phyloP scores from a whole-genome alignment of 225 moss, liverwort and hornwort species.

The Pseudoscleropodium purum region DNA sequence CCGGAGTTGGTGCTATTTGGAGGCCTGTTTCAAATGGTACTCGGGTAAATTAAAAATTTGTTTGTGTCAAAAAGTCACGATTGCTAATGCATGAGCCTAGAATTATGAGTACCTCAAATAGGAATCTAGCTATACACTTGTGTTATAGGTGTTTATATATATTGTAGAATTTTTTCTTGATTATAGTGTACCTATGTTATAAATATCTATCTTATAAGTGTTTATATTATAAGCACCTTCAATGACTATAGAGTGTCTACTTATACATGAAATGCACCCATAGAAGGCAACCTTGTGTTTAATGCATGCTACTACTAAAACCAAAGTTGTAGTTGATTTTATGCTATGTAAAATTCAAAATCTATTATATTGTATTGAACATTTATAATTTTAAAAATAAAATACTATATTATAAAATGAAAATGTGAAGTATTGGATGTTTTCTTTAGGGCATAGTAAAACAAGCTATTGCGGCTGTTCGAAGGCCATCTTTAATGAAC shows the following conservation, averaged over 20 bases:
- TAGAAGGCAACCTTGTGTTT: not conserved
- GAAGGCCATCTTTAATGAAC: slow-evolving; percentile 48
- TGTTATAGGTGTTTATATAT: too few species aligned
- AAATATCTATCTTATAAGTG: too few species aligned
- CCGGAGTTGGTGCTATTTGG: slow-evolving; percentile 64
- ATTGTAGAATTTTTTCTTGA: too few species aligned
- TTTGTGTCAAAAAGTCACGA: not conserved
- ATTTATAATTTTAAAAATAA: not conserved
- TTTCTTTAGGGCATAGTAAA: slow-evolving; percentile 47
- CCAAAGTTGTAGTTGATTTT: not conserved
- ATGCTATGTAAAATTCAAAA: not conserved
- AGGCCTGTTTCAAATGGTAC: slow-evolving; percentile 68
- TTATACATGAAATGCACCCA: too few species aligned
- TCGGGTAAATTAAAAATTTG: slow-evolving; percentile 11
- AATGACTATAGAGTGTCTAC: too few species aligned
- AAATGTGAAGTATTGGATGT: not conserved
- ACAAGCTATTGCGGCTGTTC: slow-evolving; percentile 63
- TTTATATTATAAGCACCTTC: too few species aligned
- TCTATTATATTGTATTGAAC: too few species aligned
- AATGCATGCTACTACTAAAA: not conserved
- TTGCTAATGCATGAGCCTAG: too few species aligned
- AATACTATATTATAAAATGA: not conserved
- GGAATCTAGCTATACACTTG: too few species aligned
- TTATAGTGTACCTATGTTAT: too few species aligned
- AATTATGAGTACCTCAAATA: too few species aligned